Evolutionary conservation across 2,329 filamentous ascomycete genomes (phyloP).

Genomic region (Fonsecaea pugnacius): DNA sequence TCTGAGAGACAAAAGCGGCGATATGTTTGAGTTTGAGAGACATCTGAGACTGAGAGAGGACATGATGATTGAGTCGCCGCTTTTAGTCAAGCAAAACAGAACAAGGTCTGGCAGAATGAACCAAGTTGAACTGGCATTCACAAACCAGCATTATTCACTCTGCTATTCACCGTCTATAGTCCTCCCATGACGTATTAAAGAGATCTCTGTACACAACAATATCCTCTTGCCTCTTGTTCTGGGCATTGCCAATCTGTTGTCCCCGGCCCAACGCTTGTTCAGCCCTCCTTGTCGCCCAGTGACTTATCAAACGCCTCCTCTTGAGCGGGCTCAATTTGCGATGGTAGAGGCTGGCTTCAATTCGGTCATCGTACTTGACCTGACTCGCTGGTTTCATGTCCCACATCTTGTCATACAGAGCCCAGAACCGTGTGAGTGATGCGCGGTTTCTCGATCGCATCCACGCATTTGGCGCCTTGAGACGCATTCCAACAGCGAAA

Average conservation of each 20-base stretch:
- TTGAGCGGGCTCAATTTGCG: slow-evolving; percentile 10
- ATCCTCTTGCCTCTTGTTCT: slow-evolving; percentile 6
- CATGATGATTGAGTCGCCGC: slow-evolving; percentile 8
- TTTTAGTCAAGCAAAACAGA: slow-evolving; percentile 2
- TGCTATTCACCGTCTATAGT: slow-evolving; percentile 26
- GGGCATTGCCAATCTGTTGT: not conserved
- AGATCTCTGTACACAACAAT: slow-evolving; percentile 30
- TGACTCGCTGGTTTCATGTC: slow-evolving; percentile 26
- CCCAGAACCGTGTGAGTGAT: slow-evolving; percentile 22
- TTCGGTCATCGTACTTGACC: slow-evolving; percentile 19
- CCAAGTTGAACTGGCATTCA: not conserved
- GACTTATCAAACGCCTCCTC: slow-evolving; percentile 2
- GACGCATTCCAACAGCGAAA: slow-evolving; percentile 16
- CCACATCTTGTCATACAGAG: slow-evolving; percentile 31
- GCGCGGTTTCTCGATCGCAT: slow-evolving; percentile 18
- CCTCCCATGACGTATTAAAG: slow-evolving; percentile 31
- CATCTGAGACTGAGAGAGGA: not conserved
- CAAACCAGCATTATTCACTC: slow-evolving; percentile 10
- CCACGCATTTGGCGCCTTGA: slow-evolving; percentile 9
- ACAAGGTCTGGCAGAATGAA: slow-evolving; percentile 11
- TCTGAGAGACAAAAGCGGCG: slow-evolving; percentile 20
- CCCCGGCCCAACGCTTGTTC: not conserved
- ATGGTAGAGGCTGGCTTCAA: slow-evolving; percentile 8
- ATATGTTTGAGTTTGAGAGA: slow-evolving; percentile 2
- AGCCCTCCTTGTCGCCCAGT: not conserved